Base-by-base conservation (phyloP, 805 yeast species). In the Saccharomyces mikatae region DNA sequence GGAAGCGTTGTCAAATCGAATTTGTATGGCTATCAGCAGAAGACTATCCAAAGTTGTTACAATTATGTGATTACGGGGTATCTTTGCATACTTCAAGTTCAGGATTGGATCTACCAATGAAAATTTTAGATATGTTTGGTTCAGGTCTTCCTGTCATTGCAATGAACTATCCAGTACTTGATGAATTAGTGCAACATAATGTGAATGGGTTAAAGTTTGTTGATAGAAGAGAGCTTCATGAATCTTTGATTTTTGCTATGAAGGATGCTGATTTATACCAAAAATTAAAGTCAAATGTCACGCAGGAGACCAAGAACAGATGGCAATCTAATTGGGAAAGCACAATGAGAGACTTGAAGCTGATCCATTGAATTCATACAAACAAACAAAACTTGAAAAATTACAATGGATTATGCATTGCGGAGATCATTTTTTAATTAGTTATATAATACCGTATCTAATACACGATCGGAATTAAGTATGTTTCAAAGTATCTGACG, bases 61-160 rank as follows among this genome's bases (percentile, higher is more conserved):
- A 84, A 2, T 72, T 82, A 2, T 92, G 96, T 3, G 97, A 94
- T 65, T 66, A 91, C 36, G 98, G 97, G 1, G 78, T 94, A 1
- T 92, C 98, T 0, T 73, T 94, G 57, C 99, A 94, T 69, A 80
- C 84, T 3, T 91, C 98, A 0, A 86, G 96, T 48, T 87, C 96
- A 48, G 99, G 99, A 0, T 76, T 87, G 54, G 99, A 94, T 65
- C 76, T 94, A 55, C 99, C 99, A 0, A 94, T 94, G 99, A 94
- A 94, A 69, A 87, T 94, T 36, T 85, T 92, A 5, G 99, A 94
- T 65, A 83, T 92, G 80, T 91, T 92, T 74, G 99, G 99, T 0
- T 87, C 94, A 59, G 98, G 98, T 0, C 74, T 94, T 11, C 99
- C 99, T 0, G 97, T 90, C 0, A 74, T 91, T 2, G 81, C 96